These are phyloP conservation scores for Penicillium sp. DNA, from an alignment of 2,329 filamentous ascomycete genomes.

Conservation along the genomic window DNA sequence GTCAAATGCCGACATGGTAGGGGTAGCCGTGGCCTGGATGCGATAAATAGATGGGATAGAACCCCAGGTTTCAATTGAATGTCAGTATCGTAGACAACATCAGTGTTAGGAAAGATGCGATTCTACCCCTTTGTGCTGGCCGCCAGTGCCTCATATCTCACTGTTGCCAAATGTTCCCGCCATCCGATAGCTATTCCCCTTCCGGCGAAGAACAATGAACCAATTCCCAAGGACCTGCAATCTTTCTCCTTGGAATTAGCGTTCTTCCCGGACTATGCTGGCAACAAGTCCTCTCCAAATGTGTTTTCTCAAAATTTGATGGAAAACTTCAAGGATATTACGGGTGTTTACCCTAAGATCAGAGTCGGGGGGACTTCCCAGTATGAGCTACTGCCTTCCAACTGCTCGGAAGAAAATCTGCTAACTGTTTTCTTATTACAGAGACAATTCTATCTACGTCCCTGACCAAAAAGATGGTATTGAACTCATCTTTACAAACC, in stretches of 20 bases:
- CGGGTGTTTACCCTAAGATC: constrained; percentile 2
- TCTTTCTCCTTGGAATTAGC: constrained; percentile 27
- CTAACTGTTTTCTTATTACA: neutral
- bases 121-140: neutral
- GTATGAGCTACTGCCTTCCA: neutral
- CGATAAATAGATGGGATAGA: neutral
- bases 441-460: constrained; percentile 4
- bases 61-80: neutral
- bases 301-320: constrained; percentile 20
- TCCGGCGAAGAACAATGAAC: neutral
- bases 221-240: constrained; percentile 12
- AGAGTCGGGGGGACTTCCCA: constrained; percentile 7
- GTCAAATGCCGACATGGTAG: neutral
- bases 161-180: neutral
- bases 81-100: neutral
- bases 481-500: constrained; percentile 15
- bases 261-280: constrained; percentile 24
- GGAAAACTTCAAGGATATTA: constrained; percentile 6
- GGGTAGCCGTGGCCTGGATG: neutral
- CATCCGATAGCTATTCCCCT: neutral
- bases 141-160: neutral
- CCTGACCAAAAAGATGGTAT: constrained; percentile 1
- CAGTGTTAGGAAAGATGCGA: neutral
- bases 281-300: constrained; percentile 25
- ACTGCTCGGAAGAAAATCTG: neutral